phyloP scores from a whole-genome alignment of 2,329 filamentous ascomycete genomes.

The Tolypocladium inflatum region DNA sequence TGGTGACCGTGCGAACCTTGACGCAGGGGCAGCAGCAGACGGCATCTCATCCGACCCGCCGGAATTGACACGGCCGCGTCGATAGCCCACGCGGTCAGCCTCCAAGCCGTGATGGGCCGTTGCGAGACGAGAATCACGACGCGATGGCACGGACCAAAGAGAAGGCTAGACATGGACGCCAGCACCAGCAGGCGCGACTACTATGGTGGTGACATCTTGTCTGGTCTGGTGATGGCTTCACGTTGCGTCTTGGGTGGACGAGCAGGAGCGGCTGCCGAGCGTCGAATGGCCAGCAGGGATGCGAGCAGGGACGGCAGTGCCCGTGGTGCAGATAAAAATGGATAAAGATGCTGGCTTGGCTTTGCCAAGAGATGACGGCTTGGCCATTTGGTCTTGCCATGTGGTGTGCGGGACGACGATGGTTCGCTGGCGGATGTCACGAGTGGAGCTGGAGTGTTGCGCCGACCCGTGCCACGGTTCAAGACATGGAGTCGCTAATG shows the following conservation, averaged over 20 bases:
- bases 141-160: not conserved
- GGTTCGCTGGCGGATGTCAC: slow-evolving; percentile 5
- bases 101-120: too few species aligned
- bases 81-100: too few species aligned
- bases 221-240: not conserved
- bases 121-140: too few species aligned
- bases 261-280: not conserved
- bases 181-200: not conserved
- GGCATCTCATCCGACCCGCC: not conserved
- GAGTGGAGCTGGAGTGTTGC: not conserved
- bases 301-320: not conserved
- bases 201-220: not conserved
- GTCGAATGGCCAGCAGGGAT: not conserved
- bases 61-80: not conserved
- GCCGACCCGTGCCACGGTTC: not conserved
- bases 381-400: slow-evolving; percentile 4
- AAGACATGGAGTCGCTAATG: not conserved
- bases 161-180: not conserved
- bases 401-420: slow-evolving; percentile 7
- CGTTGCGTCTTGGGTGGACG: not conserved
- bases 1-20: too few species aligned
- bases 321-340: not conserved
- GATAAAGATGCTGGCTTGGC: not conserved
- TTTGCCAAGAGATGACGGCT: slow-evolving; percentile 1
- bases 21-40: not conserved